Conservation (phyloP, 768 basidiomycete species). For the Phallus indusiatus region DNA sequence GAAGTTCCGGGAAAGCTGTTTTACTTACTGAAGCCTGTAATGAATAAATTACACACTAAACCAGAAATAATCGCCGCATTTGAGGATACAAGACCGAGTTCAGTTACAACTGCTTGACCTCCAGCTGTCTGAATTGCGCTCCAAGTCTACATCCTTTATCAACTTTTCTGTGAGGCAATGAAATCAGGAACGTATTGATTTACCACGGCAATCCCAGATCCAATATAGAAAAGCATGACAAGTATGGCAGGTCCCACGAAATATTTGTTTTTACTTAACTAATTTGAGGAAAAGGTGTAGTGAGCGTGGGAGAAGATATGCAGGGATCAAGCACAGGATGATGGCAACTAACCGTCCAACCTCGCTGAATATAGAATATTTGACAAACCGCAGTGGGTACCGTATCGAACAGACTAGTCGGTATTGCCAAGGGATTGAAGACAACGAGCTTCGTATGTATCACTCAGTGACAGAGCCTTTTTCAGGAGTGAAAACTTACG, state of each 20-base stretch:
- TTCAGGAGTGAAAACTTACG: background rate
- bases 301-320: too few relatives aligned
- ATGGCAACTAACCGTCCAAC: background rate
- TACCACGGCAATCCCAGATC: background rate
- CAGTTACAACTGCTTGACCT: background rate
- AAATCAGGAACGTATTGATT: background rate
- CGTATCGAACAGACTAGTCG: background rate
- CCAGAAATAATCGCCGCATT: background rate
- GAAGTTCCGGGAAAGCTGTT: background rate
- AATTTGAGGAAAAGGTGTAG: too few relatives aligned
- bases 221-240: background rate
- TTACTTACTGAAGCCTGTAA: background rate
- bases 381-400: slow-evolving; percentile 1
- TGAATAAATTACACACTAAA: background rate
- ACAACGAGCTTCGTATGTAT: background rate
- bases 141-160: background rate
- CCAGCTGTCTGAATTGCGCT: background rate
- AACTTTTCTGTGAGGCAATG: background rate
- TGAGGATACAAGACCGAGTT: background rate
- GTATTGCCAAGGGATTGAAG: background rate
- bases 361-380: slow-evolving; percentile 1
- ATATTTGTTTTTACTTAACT: background rate
- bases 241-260: background rate
- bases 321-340: background rate
- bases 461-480: background rate